Conservation (phyloP, 2,329 filamentous ascomycete species). For the Colletotrichum simmondsii region DNA sequence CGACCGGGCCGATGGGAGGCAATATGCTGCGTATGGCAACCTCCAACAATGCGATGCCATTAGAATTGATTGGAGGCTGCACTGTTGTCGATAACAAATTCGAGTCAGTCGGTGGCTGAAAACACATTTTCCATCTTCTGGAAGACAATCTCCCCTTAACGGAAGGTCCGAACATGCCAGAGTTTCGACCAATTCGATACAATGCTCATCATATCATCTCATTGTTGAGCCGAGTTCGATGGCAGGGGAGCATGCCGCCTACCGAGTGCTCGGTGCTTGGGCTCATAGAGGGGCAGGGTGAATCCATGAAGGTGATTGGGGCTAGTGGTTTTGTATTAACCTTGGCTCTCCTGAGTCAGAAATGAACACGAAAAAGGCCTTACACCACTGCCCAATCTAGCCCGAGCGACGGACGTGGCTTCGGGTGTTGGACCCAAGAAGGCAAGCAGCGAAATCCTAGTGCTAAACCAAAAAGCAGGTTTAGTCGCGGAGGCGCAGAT, state of each 20-base stretch:
- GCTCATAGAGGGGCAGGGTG: conserved; percentile 6
- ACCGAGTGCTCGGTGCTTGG: conserved; percentile 8
- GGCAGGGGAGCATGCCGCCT: not conserved
- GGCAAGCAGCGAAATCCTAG: conserved; percentile 5
- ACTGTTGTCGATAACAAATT: not conserved
- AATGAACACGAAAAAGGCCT: not conserved
- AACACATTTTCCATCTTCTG: not conserved
- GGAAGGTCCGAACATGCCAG: not conserved
- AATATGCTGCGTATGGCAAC: not conserved
- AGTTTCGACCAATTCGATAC: not conserved
- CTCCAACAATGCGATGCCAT: not conserved
- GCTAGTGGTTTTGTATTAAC: conserved; percentile 29
- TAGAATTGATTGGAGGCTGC: not conserved
- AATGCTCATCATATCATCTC: conserved; percentile 11
- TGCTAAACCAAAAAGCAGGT: not conserved
- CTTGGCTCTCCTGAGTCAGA: conserved; percentile 20
- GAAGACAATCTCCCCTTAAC: not conserved
- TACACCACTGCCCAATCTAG: not conserved
- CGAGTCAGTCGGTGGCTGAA: conserved; percentile 8
- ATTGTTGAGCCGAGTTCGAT: conserved; percentile 3
- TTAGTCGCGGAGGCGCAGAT: not conserved
- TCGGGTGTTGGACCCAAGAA: conserved; percentile 2
- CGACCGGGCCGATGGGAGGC: conserved; percentile 8
- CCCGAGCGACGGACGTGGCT: conserved; percentile 20
- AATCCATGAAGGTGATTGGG: not conserved